Percentiles rank a stretch among this genome's conserved stretches.
Evolutionary conservation across 129 eudicot species (phyloP).

Genomic region (Apium graveolens): DNA sequence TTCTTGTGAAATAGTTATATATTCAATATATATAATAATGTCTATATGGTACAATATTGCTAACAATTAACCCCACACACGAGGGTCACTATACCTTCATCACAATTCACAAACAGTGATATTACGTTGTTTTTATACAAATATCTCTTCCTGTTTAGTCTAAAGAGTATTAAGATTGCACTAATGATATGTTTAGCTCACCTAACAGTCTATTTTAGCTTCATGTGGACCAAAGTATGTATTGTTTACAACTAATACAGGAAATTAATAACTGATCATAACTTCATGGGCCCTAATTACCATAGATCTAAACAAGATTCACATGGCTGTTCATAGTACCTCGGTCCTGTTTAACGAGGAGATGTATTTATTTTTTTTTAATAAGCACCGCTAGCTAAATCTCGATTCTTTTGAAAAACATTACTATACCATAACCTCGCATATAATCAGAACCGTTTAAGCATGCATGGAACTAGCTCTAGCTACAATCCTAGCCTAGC

Average conservation of each 20-base stretch:
- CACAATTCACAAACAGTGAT: neutral
- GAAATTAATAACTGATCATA: neutral
- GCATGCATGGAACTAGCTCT: neutral
- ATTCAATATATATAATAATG: too few species aligned
- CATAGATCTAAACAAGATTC: neutral
- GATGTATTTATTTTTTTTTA: neutral
- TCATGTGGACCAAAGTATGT: neutral
- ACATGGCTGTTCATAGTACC: neutral
- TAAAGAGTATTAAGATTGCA: neutral
- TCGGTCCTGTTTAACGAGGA: neutral
- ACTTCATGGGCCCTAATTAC: neutral
- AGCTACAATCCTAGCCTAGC: neutral
- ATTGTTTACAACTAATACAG: neutral
- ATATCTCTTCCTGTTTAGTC: neutral
- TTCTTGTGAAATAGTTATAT: too few species aligned
- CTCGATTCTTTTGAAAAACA: too few species aligned
- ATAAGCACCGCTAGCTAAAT: too few species aligned
- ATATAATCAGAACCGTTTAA: too few species aligned
- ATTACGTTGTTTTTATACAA: too few species aligned
- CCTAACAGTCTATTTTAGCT: neutral
- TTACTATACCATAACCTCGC: too few species aligned
- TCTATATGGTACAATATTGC: too few species aligned
- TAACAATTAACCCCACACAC: constrained; percentile 4
- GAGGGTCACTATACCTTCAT: neutral
- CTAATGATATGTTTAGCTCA: neutral